A percentile compares a stretch with the other conserved stretches of the same genome.
These are phyloP conservation scores for Leccinum barrowsii DNA, from an alignment of 768 basidiomycete genomes.

Conservation along the genomic window DNA sequence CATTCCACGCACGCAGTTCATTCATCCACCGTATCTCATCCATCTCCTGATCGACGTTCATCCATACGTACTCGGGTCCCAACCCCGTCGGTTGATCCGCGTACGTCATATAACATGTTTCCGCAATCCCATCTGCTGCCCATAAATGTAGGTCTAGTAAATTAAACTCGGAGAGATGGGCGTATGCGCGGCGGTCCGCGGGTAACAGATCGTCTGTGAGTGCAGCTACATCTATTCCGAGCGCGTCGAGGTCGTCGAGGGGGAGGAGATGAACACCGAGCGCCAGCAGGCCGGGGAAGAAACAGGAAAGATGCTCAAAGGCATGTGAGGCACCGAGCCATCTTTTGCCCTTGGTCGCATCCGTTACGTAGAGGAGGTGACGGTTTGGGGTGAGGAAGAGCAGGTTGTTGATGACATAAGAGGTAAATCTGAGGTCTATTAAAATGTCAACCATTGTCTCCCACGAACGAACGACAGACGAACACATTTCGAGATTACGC, in stretches of 20 bases:
- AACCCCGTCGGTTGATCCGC: conserved; percentile 68
- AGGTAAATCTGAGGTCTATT: conserved; percentile 58
- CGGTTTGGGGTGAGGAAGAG: conserved; percentile 19
- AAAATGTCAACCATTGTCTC: neutral
- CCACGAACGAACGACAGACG: conserved; percentile 17
- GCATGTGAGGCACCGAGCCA: conserved; percentile 37
- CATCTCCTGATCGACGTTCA: conserved; percentile 10
- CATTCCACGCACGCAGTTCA: conserved; percentile 45
- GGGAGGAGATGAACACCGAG: conserved; percentile 65
- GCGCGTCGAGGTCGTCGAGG: conserved; percentile 44
- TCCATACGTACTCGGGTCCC: conserved; percentile 49
- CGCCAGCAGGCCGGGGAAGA: conserved; percentile 72
- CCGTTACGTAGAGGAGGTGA: conserved; percentile 55
- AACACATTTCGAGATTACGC: conserved; percentile 65
- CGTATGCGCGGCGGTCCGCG: conserved; percentile 28
- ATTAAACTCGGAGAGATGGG: conserved; percentile 41
- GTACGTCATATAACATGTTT: conserved; percentile 69
- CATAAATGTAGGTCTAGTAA: conserved; percentile 63
- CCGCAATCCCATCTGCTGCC: conserved; percentile 74
- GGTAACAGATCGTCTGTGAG: conserved; percentile 29
- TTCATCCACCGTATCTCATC: conserved; percentile 24
- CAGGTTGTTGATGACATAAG: conserved; percentile 57
- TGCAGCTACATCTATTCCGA: conserved; percentile 43
- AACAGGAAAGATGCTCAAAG: conserved; percentile 75
- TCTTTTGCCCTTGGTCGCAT: conserved; percentile 30